phyloP scores from a whole-genome alignment of 2,329 filamentous ascomycete species.

The Sclerotinia trifoliorum region DNA sequence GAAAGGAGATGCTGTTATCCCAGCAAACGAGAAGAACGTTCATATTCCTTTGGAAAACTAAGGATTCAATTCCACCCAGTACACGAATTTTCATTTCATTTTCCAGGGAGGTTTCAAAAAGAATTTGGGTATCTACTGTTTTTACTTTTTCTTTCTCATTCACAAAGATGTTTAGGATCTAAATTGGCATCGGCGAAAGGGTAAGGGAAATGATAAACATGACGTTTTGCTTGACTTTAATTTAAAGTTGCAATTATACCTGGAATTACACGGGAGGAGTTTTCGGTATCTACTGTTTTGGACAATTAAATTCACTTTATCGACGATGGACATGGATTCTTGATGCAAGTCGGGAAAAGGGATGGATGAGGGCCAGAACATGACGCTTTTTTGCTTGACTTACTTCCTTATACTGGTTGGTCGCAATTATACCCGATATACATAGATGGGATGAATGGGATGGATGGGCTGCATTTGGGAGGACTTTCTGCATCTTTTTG shows the following conservation, averaged over 20 bases:
- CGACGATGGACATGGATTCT: neutral
- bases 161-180: constrained; percentile 17
- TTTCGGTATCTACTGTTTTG: constrained; percentile 11
- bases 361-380: neutral
- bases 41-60: constrained; percentile 45
- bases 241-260: constrained; percentile 15
- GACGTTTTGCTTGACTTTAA: constrained; percentile 11
- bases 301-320: neutral
- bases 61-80: neutral
- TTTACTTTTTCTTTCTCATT: neutral
- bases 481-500: no score
- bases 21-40: constrained; percentile 59
- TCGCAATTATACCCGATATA: neutral
- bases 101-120: neutral
- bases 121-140: constrained; percentile 18
- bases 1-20: constrained; percentile 55
- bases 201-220: constrained; percentile 11
- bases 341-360: neutral
- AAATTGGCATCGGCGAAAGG: constrained; percentile 12
- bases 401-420: neutral
- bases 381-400: constrained; percentile 7
- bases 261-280: constrained; percentile 3
- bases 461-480: no score
- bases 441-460: neutral
- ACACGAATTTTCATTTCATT: neutral